Conservation (phyloP, 805 yeast species). For the Cyberlindnera maritima region DNA sequence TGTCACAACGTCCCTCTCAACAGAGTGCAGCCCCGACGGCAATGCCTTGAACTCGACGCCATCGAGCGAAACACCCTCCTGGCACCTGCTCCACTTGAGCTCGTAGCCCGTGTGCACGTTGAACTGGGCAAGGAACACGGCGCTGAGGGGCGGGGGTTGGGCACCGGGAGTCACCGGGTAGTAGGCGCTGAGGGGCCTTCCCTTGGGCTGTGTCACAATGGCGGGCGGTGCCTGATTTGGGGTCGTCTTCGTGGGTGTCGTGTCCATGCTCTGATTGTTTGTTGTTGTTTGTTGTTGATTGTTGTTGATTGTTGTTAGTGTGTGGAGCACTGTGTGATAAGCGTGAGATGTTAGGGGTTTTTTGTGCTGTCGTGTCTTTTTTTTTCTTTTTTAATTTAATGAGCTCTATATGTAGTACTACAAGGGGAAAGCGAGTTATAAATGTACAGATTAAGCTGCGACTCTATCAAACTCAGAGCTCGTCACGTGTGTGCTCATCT, state of each 20-base stretch:
- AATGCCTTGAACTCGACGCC: constrained; percentile 61
- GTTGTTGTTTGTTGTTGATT: no score
- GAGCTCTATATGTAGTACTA: no score
- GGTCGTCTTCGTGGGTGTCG: not conserved
- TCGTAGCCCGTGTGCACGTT: constrained; percentile 51
- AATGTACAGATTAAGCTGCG: not conserved
- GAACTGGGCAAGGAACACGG: constrained; percentile 49
- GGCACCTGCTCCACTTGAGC: constrained; percentile 40
- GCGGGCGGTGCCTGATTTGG: not conserved
- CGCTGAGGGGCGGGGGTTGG: constrained; percentile 33
- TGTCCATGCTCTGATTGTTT: not conserved
- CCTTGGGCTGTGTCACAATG: not conserved
- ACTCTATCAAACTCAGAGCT: constrained; percentile 7
- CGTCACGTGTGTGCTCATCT: constrained; percentile 10
- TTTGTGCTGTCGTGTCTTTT: no score
- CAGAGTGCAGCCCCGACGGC: constrained; percentile 66
- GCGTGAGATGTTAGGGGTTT: no score
- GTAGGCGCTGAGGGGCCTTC: constrained; percentile 7
- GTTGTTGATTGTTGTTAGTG: no score
- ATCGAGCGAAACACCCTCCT: constrained; percentile 32
- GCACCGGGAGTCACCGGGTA: constrained; percentile 7
- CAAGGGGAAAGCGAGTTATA: no score
- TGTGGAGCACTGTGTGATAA: no score
- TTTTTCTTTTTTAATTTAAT: no score
- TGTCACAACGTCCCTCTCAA: constrained; percentile 48